Evolutionary conservation across 2,329 filamentous ascomycete genomes (phyloP).

Genomic region (Cytospora paraplurivora): DNA sequence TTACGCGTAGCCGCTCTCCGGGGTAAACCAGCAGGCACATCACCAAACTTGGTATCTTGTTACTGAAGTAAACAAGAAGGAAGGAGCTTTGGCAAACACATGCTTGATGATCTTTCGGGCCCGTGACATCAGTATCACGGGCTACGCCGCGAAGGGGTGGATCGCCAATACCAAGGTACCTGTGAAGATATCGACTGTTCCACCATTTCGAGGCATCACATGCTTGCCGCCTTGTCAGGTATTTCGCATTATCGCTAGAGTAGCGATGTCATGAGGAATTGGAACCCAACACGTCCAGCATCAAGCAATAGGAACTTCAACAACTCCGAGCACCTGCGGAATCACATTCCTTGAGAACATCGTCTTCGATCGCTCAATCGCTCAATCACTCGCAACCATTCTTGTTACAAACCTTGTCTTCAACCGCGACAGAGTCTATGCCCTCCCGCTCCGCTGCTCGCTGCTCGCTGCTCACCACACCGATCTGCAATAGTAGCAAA

Average conservation of each 20-base stretch:
- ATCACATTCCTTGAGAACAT: no score
- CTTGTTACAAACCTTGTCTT: neutral
- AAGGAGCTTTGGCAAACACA: neutral
- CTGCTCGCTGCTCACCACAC: neutral
- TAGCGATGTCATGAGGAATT: neutral
- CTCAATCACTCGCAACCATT: neutral
- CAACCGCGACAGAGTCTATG: neutral
- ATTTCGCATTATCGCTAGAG: neutral
- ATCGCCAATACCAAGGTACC: neutral
- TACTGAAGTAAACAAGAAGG: neutral
- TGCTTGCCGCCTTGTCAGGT: neutral
- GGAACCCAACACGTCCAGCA: neutral
- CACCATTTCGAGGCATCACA: neutral
- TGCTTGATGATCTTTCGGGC: neutral
- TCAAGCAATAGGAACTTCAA: neutral
- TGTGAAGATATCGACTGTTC: neutral
- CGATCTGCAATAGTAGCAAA: neutral
- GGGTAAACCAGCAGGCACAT: conserved; percentile 30
- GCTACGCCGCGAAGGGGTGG: neutral
- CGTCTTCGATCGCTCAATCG: no score
- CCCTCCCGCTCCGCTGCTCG: neutral
- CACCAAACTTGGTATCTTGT: neutral
- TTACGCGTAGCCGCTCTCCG: conserved; percentile 26
- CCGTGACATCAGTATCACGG: neutral
- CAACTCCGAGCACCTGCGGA: neutral